These are phyloP conservation scores for Ogataea polymorpha DNA, from an alignment of 805 yeast species.

Conservation along the genomic window DNA sequence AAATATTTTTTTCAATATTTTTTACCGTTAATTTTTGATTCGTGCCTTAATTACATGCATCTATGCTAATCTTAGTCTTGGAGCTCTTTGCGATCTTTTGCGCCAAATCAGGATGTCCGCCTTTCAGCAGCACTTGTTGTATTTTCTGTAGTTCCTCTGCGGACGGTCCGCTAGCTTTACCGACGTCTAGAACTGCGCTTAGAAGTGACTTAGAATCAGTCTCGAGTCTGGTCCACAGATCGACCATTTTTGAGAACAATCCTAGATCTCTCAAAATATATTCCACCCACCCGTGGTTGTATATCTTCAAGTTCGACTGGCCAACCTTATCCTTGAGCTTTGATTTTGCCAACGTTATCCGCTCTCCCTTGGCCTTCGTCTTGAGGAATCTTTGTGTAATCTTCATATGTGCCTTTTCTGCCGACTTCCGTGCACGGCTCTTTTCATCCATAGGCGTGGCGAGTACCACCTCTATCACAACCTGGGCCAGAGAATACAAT, in stretches of 20 bases:
- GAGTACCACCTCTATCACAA: constrained; percentile 12
- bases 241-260: constrained; percentile 6
- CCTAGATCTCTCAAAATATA: constrained; percentile 5
- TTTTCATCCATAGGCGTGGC: constrained; percentile 2
- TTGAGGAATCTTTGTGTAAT: constrained; percentile 8
- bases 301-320: background rate
- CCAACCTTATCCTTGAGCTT: background rate
- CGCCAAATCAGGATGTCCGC: constrained; percentile 5
- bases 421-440: background rate
- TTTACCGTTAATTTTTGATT: constrained; percentile 1
- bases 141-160: constrained; percentile 5
- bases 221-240: constrained; percentile 5
- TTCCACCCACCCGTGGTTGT: constrained; percentile 2
- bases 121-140: constrained; percentile 8
- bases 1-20: constrained; percentile 1
- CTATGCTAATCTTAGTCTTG: background rate
- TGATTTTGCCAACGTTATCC: background rate
- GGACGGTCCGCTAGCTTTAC: background rate
- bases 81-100: background rate
- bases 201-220: constrained; percentile 1
- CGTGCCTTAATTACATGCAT: background rate
- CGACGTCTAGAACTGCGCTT: constrained; percentile 1
- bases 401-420: constrained; percentile 6
- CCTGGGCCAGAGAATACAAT: constrained; percentile 9
- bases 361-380: background rate